phyloP scores from a whole-genome alignment of 257 asterid species.

The Ballota nigra region DNA sequence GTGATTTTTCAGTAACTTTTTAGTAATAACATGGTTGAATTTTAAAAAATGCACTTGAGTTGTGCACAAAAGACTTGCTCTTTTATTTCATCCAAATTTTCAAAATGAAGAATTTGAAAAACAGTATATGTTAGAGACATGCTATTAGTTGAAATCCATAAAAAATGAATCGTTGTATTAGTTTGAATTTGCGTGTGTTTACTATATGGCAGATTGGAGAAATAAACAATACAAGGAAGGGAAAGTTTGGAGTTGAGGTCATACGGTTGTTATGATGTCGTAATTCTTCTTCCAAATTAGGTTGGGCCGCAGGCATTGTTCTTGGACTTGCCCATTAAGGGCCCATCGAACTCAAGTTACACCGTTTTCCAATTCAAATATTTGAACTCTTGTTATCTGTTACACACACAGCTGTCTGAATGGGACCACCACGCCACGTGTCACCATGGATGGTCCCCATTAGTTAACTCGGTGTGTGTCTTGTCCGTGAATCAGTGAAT shows the following conservation, averaged over 20 bases:
- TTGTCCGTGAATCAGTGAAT: too few species aligned
- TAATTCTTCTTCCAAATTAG: background rate
- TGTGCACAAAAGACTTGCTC: too few species aligned
- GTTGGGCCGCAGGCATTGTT: background rate
- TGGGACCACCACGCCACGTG: background rate
- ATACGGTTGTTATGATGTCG: conserved; percentile 50
- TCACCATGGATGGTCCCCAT: background rate
- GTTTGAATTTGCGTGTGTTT: background rate
- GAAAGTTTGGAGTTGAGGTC: conserved; percentile 81
- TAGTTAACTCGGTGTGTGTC: too few species aligned
- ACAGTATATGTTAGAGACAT: too few species aligned
- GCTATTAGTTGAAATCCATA: background rate
- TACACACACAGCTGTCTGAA: background rate
- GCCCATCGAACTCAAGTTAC: background rate
- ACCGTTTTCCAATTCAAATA: background rate
- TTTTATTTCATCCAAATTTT: too few species aligned
- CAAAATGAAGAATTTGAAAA: too few species aligned
- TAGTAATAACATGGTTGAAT: too few species aligned
- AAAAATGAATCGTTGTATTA: background rate
- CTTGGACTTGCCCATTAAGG: background rate
- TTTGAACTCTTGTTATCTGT: background rate
- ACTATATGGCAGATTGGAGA: conserved; percentile 60
- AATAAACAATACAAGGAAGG: conserved; percentile 66
- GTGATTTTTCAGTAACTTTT: too few species aligned
- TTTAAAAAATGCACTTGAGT: too few species aligned